Evolutionary conservation across 805 yeast species (phyloP), one percentile per base, ranked within the genome.

Genomic region (Sugiyamaella valdiviana): DNA sequence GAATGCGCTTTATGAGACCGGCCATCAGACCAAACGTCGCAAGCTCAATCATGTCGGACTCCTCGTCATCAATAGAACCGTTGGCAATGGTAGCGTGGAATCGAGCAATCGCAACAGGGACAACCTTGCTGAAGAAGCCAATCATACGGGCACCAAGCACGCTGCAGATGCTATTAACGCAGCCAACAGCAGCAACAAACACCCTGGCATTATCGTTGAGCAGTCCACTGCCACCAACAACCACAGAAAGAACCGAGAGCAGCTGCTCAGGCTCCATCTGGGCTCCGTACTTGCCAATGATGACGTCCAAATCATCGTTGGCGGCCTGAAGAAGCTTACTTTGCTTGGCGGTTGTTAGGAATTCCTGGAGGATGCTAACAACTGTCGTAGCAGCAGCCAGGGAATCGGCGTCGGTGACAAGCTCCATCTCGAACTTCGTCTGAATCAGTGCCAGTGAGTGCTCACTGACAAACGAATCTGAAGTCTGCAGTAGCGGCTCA

Each of bases 101-200:
- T 36, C 86, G 74, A 22, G 70, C 68, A 47, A 88, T 72, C 9
- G 85, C 71, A 12, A 88, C 86, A 14, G 89, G 87, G 52, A 93
- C 78, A 61, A 90, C 82, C 64, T 82, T 83, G 26, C 97, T 87
- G 73, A 89, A 85, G 60, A 75, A 78, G 5, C 95, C 90, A 61
- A 93, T 83, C 53, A 83, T 74, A 61, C 88, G 85, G 16, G 95
- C 90, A 46, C 99, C 99, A 41, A 90, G 66, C 20, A 80, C 76
- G 45, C 81, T 78, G 47, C 87, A 77, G 48, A 88, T 69, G 55
- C 81, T 79, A 49, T 86, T 79, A 52, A 87, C 77, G 50, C 83
- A 80, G 56, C 82, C 78, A 50, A 88, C 72, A 0, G 96, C 78
- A 0, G 96, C 77, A 32, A 93, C 77, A 24, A 81, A 71, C 6